Evolutionary conservation across 2,329 filamentous ascomycete species (phyloP), one percentile per base, ranked within the genome.

Genomic region (Hysterium pulicare): DNA sequence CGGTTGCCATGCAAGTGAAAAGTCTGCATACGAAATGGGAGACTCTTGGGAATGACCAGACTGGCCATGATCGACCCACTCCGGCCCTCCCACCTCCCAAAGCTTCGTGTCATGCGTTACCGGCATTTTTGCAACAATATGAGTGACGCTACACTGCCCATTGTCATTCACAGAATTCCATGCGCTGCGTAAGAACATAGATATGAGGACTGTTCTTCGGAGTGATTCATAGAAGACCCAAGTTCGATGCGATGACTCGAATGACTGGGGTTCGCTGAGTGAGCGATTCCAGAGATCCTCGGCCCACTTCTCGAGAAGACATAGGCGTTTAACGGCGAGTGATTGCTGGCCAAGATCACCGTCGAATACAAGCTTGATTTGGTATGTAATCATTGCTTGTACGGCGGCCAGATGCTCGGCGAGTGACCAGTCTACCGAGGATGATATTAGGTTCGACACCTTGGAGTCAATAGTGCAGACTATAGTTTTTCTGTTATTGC

Each of bases 321-420:
- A 19, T 20, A 55, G 55, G 10, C 59, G 53, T 20, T 45, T 48
- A 10, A 45, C 44, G 4, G 54, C 58, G 2, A 41, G 16, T 2
- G 15, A 35, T 34, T 56, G 55, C 2, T 49, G 44, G 4, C 40
- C 33, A 1, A 61, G 37, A 6, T 44, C 45, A 2, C 54, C 44
- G 32, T 62, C 58, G 46, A 59, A 62, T 7, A 64, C 50, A 13
- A 54, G 54, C 9, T 62, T 61, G 32, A 55, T 51, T 38, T 64
- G 60, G 38, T 64, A 64, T 35, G 58, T 50, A 21, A 61, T 53
- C n/a, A 64, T 42, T 5, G 60, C 54, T 34, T 64, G 59, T 5
- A 62, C 59, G 8, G 58, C 58, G 8, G 60, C 59, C 15, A 64
- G 58, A 28, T 61, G 59, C 31, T 62, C 52, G 7, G 38, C 17